Evolutionary conservation across 1,284 basidiomycete species (phyloP), one percentile per base, ranked within the genome.

Genomic region (Cryptococcus deneoformans): DNA sequence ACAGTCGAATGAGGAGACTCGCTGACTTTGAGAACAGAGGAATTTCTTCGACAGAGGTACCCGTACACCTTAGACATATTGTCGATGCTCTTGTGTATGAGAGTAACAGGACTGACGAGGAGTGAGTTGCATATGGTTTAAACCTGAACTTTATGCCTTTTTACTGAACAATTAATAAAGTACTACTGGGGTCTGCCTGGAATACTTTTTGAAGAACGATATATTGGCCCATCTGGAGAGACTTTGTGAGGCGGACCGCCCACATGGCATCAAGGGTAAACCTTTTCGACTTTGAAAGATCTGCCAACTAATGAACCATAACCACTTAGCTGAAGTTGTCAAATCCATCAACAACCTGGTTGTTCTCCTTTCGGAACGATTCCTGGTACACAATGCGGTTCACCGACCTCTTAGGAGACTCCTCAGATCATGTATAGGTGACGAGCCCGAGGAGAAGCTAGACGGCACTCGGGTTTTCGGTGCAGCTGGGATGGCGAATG

Each of bases 171-270:
- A n/a, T 42, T 42, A 29, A 11, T 14, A 47, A 74, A 92, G 90
- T 58, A 85, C 82, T 10, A 91, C 90, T 3, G 92, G 92, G 24
- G 86, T 84, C 14, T 95, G 92, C 71, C 80, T 96, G 60, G 95
- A 97, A 76, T 92, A 91, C 76, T 82, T 96, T 36, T 79, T 98
- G 50, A 91, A 93, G 79, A 88, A 94, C 68, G 90, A 92, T 80
- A 83, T 94, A 1, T 80, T 95, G 20, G 86, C 86, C 2, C 84
- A 84, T 2, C 85, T 96, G n/a, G 92, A 93, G 58, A 84, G 86
- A 66, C 82, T 93, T 37, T 91, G 89, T 70, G 88, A 91, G 69
- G 75, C 83, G 1, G 92, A 94, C 76, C 82, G 89, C 47, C 92
- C 91, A 1, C 84, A 84, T 50, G 92, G 91, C 16, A 87, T 92